Conservation (phyloP, 192 early-diverging fungal genomes). For the Funneliformis mosseae region DNA sequence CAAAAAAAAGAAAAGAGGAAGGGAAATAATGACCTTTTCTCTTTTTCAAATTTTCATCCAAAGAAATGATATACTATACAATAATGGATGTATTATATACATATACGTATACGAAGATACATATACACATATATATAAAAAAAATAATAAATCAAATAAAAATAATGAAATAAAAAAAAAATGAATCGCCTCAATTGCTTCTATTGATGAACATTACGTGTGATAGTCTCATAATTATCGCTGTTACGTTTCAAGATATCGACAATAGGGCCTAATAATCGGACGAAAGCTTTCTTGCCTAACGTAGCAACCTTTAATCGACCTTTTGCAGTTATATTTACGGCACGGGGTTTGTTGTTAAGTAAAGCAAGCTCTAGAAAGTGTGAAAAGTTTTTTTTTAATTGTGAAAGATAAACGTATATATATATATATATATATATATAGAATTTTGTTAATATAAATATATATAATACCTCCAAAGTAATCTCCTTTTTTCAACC, state of each 20-base stretch:
- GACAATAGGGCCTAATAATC: conserved; percentile 91
- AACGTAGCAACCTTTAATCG: conserved; percentile 94
- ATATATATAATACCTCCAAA: conserved; percentile 80
- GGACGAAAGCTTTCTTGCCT: conserved; percentile 93
- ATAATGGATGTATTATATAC: background rate
- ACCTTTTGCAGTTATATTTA: conserved; percentile 84
- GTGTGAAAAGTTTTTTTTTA: background rate
- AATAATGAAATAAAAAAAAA: background rate
- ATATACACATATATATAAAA: background rate
- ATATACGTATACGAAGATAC: background rate
- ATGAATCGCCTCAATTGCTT: background rate
- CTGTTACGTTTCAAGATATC: conserved; percentile 97
- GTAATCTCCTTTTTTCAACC: conserved; percentile 83
- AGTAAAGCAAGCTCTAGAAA: conserved; percentile 88
- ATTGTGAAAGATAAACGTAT: too few species aligned
- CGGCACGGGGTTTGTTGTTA: conserved; percentile 91
- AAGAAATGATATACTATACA: background rate
- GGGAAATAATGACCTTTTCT: too few species aligned
- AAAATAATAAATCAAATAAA: background rate
- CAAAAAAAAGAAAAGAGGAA: background rate
- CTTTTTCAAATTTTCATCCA: background rate
- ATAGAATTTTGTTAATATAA: background rate
- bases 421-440: too few species aligned
- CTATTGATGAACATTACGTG: conserved; percentile 43
- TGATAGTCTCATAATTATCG: conserved; percentile 77